phyloP scores from a whole-genome alignment of 2,329 filamentous ascomycete species.

The Aureobasidium lini region DNA sequence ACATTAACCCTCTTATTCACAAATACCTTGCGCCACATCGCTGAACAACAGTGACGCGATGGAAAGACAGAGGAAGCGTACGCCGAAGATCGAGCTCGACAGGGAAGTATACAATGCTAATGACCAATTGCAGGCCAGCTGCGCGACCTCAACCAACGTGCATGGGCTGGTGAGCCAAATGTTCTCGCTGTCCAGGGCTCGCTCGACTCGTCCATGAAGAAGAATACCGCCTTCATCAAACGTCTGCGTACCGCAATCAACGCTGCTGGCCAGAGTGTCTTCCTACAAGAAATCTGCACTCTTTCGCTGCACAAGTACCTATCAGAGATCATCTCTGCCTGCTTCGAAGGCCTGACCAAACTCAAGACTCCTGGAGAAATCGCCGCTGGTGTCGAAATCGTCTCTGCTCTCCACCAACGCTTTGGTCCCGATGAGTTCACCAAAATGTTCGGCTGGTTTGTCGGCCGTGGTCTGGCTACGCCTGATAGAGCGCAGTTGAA shows the following conservation, averaged over 20 bases:
- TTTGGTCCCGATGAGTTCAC: slow-evolving; percentile 90
- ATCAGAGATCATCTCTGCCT: slow-evolving; percentile 92
- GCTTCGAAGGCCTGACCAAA: slow-evolving; percentile 87
- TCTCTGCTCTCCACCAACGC: slow-evolving; percentile 90
- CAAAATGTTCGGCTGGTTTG: slow-evolving; percentile 81
- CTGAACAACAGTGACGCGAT: slow-evolving; percentile 26
- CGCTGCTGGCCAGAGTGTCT: slow-evolving; percentile 68
- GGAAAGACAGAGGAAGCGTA: slow-evolving; percentile 45
- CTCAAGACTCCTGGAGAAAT: slow-evolving; percentile 90
- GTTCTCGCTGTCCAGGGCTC: slow-evolving; percentile 69
- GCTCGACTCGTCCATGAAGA: slow-evolving; percentile 91
- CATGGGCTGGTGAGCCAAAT: slow-evolving; percentile 86
- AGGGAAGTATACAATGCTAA: slow-evolving; percentile 11
- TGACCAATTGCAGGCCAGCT: slow-evolving; percentile 61
- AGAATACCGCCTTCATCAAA: slow-evolving; percentile 97
- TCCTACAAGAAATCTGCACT: slow-evolving; percentile 81
- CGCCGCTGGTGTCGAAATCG: slow-evolving; percentile 82
- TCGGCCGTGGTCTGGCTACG: slow-evolving; percentile 83
- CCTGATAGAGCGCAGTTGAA: slow-evolving; percentile 83
- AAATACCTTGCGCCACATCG: not conserved
- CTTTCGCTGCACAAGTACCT: slow-evolving; percentile 93
- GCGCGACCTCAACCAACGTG: slow-evolving; percentile 76
- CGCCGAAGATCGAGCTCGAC: slow-evolving; percentile 9
- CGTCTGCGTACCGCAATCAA: slow-evolving; percentile 85
- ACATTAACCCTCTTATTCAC: not conserved